Evolutionary conservation across 2,329 filamentous ascomycete species (phyloP).

Genomic region (Blumeria graminis): DNA sequence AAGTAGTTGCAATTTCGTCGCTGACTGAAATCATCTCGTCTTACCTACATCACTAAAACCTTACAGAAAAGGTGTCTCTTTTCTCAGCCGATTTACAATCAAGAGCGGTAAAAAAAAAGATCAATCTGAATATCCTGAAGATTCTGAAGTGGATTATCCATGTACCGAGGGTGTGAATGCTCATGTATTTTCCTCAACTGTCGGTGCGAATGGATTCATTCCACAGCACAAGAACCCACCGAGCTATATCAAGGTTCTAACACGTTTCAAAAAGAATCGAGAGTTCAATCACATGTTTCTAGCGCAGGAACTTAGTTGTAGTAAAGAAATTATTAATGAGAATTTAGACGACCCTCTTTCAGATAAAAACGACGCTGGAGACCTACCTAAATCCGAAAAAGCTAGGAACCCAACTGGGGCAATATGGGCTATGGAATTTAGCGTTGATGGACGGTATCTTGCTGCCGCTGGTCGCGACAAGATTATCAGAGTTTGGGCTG

Average conservation of each 20-base stretch:
- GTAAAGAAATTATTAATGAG: slow-evolving; percentile 7
- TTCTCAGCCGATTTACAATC: slow-evolving; percentile 61
- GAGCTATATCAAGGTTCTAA: slow-evolving; percentile 66
- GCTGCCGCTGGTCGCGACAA: slow-evolving; percentile 82
- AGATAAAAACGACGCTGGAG: slow-evolving; percentile 8
- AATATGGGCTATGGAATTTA: slow-evolving; percentile 84
- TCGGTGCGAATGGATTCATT: slow-evolving; percentile 47
- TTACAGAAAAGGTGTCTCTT: slow-evolving; percentile 61
- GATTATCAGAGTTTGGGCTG: slow-evolving; percentile 68
- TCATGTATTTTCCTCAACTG: slow-evolving; percentile 53
- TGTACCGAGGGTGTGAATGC: slow-evolving; percentile 65
- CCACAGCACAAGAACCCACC: slow-evolving; percentile 75
- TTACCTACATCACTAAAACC: neutral
- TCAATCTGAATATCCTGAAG: slow-evolving; percentile 27
- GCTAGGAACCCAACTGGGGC: slow-evolving; percentile 26
- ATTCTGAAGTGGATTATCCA: slow-evolving; percentile 41
- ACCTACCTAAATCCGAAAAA: slow-evolving; percentile 10
- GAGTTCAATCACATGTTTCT: slow-evolving; percentile 78
- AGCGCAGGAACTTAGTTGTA: slow-evolving; percentile 65
- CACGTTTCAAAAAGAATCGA: slow-evolving; percentile 55
- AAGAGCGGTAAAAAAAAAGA: slow-evolving; percentile 55
- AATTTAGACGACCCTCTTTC: neutral
- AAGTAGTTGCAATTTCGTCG: slow-evolving; percentile 14
- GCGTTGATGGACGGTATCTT: slow-evolving; percentile 70
- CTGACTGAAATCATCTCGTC: neutral